Conservation (phyloP, 345 rosid species). For the Eutrema heterophyllum region DNA sequence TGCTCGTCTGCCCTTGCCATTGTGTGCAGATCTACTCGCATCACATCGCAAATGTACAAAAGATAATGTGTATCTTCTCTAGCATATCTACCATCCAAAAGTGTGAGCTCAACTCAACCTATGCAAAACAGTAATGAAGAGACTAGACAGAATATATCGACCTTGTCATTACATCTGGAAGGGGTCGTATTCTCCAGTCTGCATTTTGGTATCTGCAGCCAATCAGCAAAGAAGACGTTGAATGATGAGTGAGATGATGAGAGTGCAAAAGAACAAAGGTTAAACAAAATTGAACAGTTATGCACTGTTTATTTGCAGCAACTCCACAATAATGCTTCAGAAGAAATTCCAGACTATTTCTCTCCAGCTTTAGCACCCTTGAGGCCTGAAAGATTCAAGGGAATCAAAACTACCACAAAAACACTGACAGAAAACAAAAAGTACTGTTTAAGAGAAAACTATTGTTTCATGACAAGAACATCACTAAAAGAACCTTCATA, state of each 20-base stretch:
- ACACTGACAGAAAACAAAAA: not conserved
- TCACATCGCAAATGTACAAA: slow-evolving; percentile 69
- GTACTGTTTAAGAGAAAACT: not conserved
- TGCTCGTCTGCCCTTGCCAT: slow-evolving; percentile 41
- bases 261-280: not conserved
- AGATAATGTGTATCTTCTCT: slow-evolving; percentile 96
- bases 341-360: slow-evolving; percentile 83
- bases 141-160: slow-evolving; percentile 17
- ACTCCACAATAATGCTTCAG: slow-evolving; percentile 71
- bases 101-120: not conserved
- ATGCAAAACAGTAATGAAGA: not conserved
- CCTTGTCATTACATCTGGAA: slow-evolving; percentile 84
- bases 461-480: not conserved
- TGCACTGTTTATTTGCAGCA: slow-evolving; percentile 85
- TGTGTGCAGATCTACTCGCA: slow-evolving; percentile 48
- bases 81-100: slow-evolving; percentile 63
- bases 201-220: slow-evolving; percentile 87
- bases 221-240: slow-evolving; percentile 6
- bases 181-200: slow-evolving; percentile 96
- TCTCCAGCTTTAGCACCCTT: slow-evolving; percentile 80
- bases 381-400: slow-evolving; percentile 53
- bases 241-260: slow-evolving; percentile 1
- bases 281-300: slow-evolving; percentile 12
- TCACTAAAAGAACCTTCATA: not conserved
- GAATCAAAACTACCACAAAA: not conserved